Evolutionary conservation across 192 early-diverging fungal species (phyloP).

Genomic region (Backusella tarrabulga): DNA sequence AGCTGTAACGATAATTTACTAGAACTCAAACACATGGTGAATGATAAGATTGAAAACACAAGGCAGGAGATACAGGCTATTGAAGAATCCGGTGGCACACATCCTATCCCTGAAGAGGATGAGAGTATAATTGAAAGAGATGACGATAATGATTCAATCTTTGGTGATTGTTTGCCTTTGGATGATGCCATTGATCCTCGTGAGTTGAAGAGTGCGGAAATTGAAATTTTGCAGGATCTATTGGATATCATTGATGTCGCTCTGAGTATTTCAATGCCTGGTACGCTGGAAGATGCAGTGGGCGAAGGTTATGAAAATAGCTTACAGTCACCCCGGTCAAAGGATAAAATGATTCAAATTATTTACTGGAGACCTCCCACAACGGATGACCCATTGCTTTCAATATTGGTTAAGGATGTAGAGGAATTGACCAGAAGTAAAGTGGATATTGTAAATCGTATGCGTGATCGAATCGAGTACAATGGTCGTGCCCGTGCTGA

Average conservation of each 20-base stretch:
- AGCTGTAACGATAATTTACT: constrained; percentile 73
- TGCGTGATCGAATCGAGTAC: constrained; percentile 39
- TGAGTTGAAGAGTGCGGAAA: constrained; percentile 13
- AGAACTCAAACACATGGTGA: constrained; percentile 52
- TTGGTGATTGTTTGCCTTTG: constrained; percentile 18
- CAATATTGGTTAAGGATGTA: constrained; percentile 27
- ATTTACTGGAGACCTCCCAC: constrained; percentile 51
- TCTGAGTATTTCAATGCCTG: constrained; percentile 50
- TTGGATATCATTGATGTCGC: constrained; percentile 46
- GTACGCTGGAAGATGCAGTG: constrained; percentile 7
- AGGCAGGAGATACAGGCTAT: background rate
- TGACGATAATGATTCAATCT: constrained; percentile 25
- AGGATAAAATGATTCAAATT: constrained; percentile 53
- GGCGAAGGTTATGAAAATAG: constrained; percentile 9
- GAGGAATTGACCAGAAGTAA: constrained; percentile 29
- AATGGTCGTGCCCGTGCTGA: constrained; percentile 30
- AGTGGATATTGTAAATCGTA: constrained; percentile 36
- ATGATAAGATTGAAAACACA: constrained; percentile 20
- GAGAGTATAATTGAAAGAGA: background rate
- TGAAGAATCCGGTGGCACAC: background rate
- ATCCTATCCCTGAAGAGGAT: background rate
- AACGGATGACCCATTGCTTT: constrained; percentile 24
- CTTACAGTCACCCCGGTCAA: constrained; percentile 45
- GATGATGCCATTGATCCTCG: constrained; percentile 13
- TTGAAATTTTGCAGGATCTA: constrained; percentile 37